A percentile compares a stretch with the other conserved stretches of the same genome.
These are phyloP conservation scores for Allantophomopsis lycopodina DNA, from an alignment of 2,329 filamentous ascomycete species.

Conservation along the genomic window DNA sequence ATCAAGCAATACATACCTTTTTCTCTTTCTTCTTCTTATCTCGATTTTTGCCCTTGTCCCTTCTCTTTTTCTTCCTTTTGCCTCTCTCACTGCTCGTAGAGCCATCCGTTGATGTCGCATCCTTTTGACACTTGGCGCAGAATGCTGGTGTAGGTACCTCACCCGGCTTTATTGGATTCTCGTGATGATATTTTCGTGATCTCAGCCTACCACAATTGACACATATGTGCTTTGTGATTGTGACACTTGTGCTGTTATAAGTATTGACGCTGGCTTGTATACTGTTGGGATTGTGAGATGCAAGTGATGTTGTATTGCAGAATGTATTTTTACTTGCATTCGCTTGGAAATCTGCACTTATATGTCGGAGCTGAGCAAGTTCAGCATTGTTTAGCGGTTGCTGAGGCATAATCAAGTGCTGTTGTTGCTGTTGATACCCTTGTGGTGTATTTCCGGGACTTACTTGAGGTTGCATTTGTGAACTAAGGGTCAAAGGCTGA, in stretches of 20 bases:
- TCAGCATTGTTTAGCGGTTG: background rate
- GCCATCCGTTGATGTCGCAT: conserved; percentile 11
- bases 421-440: background rate
- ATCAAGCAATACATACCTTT: background rate
- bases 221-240: conserved; percentile 25
- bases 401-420: background rate
- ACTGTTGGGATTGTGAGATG: too few relatives aligned
- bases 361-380: background rate
- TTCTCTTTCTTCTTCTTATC: background rate
- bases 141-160: conserved; percentile 19
- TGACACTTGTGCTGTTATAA: background rate
- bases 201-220: conserved; percentile 25
- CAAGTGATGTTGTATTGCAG: too few relatives aligned
- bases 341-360: too few relatives aligned
- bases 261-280: too few relatives aligned
- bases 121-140: conserved; percentile 22
- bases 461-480: background rate
- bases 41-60: background rate
- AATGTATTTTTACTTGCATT: too few relatives aligned
- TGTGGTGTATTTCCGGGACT: background rate
- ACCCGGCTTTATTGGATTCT: conserved; percentile 18
- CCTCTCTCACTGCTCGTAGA: conserved; percentile 3
- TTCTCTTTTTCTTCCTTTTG: conserved; percentile 2
- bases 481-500: background rate
- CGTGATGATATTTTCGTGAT: conserved; percentile 24